Conservation (phyloP, 257 asterid genomes). For the Sherardia arvensis region DNA sequence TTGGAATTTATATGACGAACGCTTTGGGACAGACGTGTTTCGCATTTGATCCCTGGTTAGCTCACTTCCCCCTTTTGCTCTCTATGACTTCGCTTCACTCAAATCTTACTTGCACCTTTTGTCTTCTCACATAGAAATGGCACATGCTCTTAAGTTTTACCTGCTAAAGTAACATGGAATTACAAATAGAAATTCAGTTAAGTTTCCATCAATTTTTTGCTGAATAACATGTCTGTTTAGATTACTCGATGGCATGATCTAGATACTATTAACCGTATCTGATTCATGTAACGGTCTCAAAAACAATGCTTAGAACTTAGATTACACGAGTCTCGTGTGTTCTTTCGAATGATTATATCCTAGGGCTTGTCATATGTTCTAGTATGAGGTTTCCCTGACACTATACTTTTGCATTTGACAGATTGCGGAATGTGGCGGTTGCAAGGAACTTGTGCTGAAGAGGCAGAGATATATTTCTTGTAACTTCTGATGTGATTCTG, state of each 20-base stretch:
- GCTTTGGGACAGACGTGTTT: slow-evolving; percentile 70
- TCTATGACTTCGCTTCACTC: neutral
- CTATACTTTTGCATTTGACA: neutral
- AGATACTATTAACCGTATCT: neutral
- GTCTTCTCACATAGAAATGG: no score
- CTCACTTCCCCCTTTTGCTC: no score
- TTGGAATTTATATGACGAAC: slow-evolving; percentile 73
- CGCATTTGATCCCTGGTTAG: slow-evolving; percentile 43
- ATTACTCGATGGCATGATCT: neutral
- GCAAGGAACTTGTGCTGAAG: neutral
- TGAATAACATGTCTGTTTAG: neutral
- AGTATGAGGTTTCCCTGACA: neutral
- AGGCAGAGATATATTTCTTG: no score
- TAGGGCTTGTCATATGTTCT: neutral
- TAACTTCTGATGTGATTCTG: neutral
- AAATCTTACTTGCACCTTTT: neutral
- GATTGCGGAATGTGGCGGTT: neutral
- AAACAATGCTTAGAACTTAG: no score
- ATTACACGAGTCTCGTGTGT: no score
- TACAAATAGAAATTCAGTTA: no score
- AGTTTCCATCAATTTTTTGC: neutral
- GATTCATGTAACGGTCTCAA: neutral
- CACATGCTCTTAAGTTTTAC: no score
- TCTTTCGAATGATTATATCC: neutral
- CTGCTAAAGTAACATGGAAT: no score